A percentile compares a stretch with the other conserved stretches of the same genome.
Conservation (phyloP, 2,329 filamentous ascomycete species). For the Ceratocystis variospora region DNA sequence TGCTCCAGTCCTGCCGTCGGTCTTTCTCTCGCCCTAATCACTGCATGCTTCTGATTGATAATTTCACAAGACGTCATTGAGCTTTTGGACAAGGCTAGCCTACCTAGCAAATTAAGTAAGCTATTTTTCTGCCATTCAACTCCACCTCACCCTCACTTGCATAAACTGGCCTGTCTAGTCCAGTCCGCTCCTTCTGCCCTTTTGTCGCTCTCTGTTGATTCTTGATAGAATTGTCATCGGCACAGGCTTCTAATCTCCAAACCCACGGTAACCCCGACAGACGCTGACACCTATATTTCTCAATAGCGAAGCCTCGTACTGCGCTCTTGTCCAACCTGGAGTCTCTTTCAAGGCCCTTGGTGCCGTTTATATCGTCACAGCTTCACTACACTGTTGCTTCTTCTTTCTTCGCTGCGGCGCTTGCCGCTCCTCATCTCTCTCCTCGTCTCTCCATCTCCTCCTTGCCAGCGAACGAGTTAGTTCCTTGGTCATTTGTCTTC, state of each 20-base stretch:
- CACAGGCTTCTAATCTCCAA: too few species aligned
- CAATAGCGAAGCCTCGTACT: too few species aligned
- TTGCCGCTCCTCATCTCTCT: background rate
- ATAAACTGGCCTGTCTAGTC: background rate
- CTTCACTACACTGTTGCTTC: background rate
- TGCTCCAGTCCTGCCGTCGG: background rate
- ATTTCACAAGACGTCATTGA: slow-evolving; percentile 3
- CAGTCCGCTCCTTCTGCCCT: too few species aligned
- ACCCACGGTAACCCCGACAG: too few species aligned
- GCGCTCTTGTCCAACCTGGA: too few species aligned
- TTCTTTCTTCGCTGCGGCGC: background rate
- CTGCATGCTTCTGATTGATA: background rate
- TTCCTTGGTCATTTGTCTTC: background rate
- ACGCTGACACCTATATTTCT: too few species aligned
- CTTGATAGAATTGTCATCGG: too few species aligned
- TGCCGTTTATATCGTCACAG: background rate
- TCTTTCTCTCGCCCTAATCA: background rate
- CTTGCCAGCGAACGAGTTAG: too few species aligned
- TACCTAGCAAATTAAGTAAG: background rate
- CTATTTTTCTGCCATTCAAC: background rate
- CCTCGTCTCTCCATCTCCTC: background rate
- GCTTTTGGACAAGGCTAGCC: background rate
- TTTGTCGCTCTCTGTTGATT: too few species aligned
- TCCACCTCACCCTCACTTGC: background rate
- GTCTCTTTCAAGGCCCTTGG: background rate